phyloP scores from a whole-genome alignment of 2,329 filamentous ascomycete species.

The Hysterium pulicare region DNA sequence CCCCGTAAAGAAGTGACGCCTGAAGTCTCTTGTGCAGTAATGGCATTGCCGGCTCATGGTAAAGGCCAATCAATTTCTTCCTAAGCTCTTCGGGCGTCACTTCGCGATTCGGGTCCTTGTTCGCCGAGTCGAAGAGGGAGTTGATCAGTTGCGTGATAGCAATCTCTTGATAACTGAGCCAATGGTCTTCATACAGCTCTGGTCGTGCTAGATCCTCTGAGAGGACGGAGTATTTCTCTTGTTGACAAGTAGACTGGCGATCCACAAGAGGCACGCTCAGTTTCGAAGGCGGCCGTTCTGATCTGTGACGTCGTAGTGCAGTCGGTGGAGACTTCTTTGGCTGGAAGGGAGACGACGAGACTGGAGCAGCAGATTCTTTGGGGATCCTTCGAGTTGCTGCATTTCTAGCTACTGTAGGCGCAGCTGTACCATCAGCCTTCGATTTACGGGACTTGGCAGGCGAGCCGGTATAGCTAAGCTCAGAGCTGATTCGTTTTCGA shows the following conservation, averaged over 20 bases:
- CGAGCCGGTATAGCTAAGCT: conserved; percentile 25
- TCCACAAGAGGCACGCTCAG: conserved; percentile 32
- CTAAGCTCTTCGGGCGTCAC: conserved; percentile 38
- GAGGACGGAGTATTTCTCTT: conserved; percentile 51
- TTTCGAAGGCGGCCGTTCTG: conserved; percentile 24
- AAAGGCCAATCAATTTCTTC: conserved; percentile 50
- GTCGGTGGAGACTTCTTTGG: conserved; percentile 35
- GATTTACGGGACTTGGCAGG: conserved; percentile 36
- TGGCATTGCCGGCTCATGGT: conserved; percentile 51
- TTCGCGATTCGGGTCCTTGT: conserved; percentile 22
- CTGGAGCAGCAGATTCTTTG: conserved; percentile 16
- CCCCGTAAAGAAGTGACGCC: conserved; percentile 57
- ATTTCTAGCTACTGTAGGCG: conserved; percentile 18
- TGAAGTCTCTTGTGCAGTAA: conserved; percentile 56
- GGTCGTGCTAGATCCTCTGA: conserved; percentile 53
- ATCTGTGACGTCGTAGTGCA: conserved; percentile 25
- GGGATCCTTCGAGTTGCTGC: conserved; percentile 18
- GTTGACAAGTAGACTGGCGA: conserved; percentile 22
- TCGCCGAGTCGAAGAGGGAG: conserved; percentile 47
- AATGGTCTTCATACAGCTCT: conserved; percentile 61
- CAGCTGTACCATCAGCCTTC: conserved; percentile 25
- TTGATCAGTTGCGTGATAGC: conserved; percentile 61
- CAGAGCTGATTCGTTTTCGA: conserved; percentile 33
- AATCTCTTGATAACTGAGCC: conserved; percentile 60
- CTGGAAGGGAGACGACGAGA: conserved; percentile 34